Evolutionary conservation across 2,329 filamentous ascomycete species (phyloP).

Genomic region (Colletotrichum euphorbiae): DNA sequence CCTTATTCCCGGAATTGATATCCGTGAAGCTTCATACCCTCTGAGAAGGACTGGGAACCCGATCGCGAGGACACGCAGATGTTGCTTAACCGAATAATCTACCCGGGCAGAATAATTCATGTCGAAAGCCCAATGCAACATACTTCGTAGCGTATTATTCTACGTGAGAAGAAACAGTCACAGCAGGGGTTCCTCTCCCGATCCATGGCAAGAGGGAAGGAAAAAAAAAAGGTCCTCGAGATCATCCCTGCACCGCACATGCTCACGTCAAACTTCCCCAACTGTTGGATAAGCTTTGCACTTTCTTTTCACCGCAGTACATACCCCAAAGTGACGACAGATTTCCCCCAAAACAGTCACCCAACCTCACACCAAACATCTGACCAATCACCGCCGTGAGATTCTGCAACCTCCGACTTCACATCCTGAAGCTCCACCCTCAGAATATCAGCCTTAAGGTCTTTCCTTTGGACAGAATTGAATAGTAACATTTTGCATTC

Average conservation of each 20-base stretch:
- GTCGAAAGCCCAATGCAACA: background rate
- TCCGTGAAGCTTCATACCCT: background rate
- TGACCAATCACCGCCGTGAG: too few relatives aligned
- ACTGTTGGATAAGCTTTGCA: background rate
- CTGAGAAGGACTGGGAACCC: too few relatives aligned
- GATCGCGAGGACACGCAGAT: background rate
- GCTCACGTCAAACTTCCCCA: constrained; percentile 4
- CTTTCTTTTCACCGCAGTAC: background rate
- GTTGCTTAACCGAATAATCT: constrained; percentile 20
- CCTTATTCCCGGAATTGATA: background rate
- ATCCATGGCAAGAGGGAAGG: background rate
- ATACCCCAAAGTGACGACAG: constrained; percentile 16
- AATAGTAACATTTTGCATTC: background rate
- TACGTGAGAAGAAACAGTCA: too few relatives aligned
- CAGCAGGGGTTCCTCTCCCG: background rate
- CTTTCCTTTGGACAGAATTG: too few relatives aligned
- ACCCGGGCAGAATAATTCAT: constrained; percentile 28
- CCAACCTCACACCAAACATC: constrained; percentile 24
- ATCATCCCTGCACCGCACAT: constrained; percentile 24
- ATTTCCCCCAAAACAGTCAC: constrained; percentile 3
- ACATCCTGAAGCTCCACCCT: too few relatives aligned
- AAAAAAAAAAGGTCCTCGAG: background rate
- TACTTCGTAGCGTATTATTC: background rate
- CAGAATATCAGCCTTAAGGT: too few relatives aligned
- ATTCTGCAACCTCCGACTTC: too few relatives aligned